Conservation (phyloP, 345 rosid genomes). For the Odontarrhena argentea region DNA sequence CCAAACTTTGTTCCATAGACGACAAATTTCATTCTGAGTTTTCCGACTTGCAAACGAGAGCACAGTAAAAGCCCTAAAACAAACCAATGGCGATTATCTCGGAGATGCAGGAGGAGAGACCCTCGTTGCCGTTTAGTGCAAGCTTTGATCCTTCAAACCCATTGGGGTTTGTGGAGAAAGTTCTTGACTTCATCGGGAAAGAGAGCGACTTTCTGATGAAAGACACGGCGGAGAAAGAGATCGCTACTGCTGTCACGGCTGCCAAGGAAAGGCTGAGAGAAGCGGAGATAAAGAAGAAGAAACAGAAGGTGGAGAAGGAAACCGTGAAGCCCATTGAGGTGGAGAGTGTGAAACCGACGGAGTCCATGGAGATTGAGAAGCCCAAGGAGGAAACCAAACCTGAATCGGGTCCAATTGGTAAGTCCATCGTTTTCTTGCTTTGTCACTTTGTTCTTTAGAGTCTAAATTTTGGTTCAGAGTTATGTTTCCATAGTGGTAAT, state of each 20-base stretch:
- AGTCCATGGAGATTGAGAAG: conserved; percentile 32
- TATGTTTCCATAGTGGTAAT: neutral
- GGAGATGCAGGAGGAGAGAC: conserved; percentile 45
- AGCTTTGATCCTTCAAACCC: conserved; percentile 67
- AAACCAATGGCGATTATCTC: conserved; percentile 73
- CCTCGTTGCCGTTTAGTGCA: conserved; percentile 47
- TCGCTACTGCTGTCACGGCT: conserved; percentile 47
- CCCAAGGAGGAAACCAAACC: conserved; percentile 34
- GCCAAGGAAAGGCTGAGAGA: conserved; percentile 46
- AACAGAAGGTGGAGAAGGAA: conserved; percentile 33
- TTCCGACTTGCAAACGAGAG: neutral
- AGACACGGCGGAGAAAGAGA: conserved; percentile 67
- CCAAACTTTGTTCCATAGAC: neutral
- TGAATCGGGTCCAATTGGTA: conserved; percentile 16
- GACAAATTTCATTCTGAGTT: neutral
- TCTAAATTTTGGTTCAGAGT: neutral
- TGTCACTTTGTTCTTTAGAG: neutral
- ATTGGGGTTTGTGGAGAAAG: conserved; percentile 59
- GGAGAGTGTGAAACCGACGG: conserved; percentile 19
- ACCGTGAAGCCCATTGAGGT: conserved; percentile 27
- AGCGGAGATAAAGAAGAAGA: conserved; percentile 25
- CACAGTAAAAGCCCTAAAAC: neutral
- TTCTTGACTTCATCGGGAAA: conserved; percentile 64
- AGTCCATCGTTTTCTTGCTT: neutral
- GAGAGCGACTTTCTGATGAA: conserved; percentile 66